Evolutionary conservation across 192 early-diverging fungal species (phyloP).

Genomic region (Gamsiella multidivaricata): DNA sequence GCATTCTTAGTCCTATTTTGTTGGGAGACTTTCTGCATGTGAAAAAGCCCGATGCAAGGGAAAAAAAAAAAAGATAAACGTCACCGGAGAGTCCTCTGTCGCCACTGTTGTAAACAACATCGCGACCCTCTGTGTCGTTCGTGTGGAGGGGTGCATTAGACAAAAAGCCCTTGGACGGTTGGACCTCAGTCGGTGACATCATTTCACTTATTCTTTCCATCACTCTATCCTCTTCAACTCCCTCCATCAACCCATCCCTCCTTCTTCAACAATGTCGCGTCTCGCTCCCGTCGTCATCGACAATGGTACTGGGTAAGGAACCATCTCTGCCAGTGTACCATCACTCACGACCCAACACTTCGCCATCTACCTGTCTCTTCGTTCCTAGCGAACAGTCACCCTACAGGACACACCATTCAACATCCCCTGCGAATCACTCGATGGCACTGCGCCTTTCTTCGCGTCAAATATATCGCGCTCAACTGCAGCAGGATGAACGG

Average conservation of each 20-base stretch:
- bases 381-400: conserved; percentile 17
- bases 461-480: no score
- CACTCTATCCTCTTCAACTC: background rate
- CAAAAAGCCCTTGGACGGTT: background rate
- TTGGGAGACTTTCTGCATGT: no score
- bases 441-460: no score
- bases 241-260: background rate
- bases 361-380: background rate
- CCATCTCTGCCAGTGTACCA: no score
- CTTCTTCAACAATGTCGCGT: conserved; percentile 50
- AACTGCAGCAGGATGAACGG: no score
- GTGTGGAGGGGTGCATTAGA: background rate
- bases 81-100: no score
- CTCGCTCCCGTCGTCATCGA: conserved; percentile 93
- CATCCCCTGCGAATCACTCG: no score
- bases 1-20: no score
- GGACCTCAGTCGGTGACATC: background rate
- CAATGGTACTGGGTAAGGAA: conserved; percentile 94
- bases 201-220: background rate
- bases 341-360: no score
- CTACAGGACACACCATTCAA: background rate
- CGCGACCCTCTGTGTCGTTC: conserved; percentile 3
- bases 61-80: no score
- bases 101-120: no score
- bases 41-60: no score